phyloP scores from a whole-genome alignment of 352 stramenopile species.

The Phytophthora chlamydospora region DNA sequence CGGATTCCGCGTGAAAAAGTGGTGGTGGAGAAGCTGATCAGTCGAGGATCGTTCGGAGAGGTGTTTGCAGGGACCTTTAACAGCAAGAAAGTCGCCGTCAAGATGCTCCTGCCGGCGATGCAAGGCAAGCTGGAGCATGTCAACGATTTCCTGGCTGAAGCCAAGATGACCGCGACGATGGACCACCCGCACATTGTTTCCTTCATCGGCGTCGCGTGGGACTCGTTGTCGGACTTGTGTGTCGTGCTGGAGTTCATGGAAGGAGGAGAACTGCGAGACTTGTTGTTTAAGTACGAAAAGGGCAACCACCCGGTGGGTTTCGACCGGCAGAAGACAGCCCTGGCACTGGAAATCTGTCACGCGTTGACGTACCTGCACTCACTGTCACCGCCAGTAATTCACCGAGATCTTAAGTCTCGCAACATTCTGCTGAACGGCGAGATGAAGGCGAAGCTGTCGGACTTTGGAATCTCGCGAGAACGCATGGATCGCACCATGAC shows the following conservation, averaged over 20 bases:
- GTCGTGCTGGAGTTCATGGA: constrained; percentile 60
- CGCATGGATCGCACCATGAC: constrained; percentile 42
- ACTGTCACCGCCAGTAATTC: constrained; percentile 29
- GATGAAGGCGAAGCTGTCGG: constrained; percentile 60
- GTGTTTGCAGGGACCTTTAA: constrained; percentile 43
- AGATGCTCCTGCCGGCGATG: constrained; percentile 38
- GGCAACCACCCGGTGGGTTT: constrained; percentile 25
- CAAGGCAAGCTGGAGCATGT: constrained; percentile 37
- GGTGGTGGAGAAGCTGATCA: constrained; percentile 30
- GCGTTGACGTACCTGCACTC: constrained; percentile 51
- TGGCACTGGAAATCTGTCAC: constrained; percentile 44
- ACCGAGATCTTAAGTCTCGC: constrained; percentile 43
- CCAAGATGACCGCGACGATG: constrained; percentile 40
- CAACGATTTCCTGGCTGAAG: constrained; percentile 47
- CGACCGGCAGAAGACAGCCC: constrained; percentile 20
- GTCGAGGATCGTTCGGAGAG: constrained; percentile 40
- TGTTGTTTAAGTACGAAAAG: constrained; percentile 41
- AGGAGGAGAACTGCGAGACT: constrained; percentile 44
- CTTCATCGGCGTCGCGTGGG: constrained; percentile 54
- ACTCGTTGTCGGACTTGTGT: constrained; percentile 44
- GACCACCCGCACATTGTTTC: constrained; percentile 44
- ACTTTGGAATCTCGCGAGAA: constrained; percentile 61
- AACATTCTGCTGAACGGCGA: constrained; percentile 62
- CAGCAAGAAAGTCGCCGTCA: constrained; percentile 42
- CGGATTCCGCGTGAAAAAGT: constrained; percentile 48